Evolutionary conservation across 1,139 yeast genomes (phyloP).

Genomic region (Protomyces inundatus): DNA sequence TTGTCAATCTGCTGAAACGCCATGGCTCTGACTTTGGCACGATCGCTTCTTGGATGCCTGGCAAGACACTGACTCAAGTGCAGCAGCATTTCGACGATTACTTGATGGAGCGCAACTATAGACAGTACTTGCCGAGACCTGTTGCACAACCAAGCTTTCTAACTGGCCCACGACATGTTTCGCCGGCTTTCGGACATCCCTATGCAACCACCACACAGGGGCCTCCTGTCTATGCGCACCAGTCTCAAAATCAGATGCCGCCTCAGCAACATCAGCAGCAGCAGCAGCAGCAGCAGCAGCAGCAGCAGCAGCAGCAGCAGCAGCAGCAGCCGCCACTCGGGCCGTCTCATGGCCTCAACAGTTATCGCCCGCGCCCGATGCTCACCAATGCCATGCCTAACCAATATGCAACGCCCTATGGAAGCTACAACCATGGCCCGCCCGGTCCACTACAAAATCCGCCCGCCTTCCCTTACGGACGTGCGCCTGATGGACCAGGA

Average conservation of each 20-base stretch:
- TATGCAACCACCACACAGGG: neutral
- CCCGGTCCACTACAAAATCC: neutral
- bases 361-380: neutral
- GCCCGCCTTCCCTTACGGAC: neutral
- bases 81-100: conserved; percentile 13
- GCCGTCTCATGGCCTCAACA: neutral
- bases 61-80: conserved; percentile 12
- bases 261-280: neutral
- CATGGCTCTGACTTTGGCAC: conserved; percentile 6
- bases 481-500: neutral
- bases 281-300: neutral
- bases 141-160: neutral
- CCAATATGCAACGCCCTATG: neutral
- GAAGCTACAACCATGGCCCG: neutral
- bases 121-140: conserved; percentile 20
- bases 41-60: conserved; percentile 8
- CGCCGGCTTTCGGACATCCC: neutral
- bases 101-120: conserved; percentile 7
- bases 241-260: neutral
- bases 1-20: conserved; percentile 7
- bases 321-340: neutral
- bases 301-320: neutral
- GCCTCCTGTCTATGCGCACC: neutral
- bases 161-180: neutral
- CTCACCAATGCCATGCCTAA: neutral